Percentiles rank a stretch among this genome's conserved stretches.
Conservation (phyloP, 2,329 filamentous ascomycete species). For the Akanthomyces uredinophilus region DNA sequence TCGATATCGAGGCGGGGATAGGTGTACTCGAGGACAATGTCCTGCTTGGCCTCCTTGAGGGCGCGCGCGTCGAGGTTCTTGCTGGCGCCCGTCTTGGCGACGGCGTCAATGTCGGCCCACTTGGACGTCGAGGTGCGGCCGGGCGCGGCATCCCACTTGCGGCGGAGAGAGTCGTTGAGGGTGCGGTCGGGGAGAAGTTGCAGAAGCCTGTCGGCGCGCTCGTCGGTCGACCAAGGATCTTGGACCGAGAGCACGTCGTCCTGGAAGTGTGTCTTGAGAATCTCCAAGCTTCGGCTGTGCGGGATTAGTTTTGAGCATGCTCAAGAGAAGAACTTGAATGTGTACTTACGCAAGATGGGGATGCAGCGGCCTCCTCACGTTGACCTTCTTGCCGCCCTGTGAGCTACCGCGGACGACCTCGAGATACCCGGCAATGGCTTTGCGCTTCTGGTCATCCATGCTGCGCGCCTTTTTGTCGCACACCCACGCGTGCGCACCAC, state of each 20-base stretch:
- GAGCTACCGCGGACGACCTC: constrained; percentile 84
- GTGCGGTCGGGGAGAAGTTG: constrained; percentile 76
- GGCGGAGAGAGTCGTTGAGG: constrained; percentile 72
- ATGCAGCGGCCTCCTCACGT: constrained; percentile 77
- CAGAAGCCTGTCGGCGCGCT: constrained; percentile 72
- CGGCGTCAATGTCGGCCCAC: constrained; percentile 87
- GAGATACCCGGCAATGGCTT: constrained; percentile 81
- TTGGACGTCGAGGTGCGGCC: constrained; percentile 72
- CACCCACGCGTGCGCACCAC: constrained; percentile 97
- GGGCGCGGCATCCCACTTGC: constrained; percentile 86
- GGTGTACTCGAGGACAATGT: constrained; percentile 94
- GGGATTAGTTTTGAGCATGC: neutral
- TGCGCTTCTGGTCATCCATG: constrained; percentile 80
- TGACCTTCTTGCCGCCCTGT: constrained; percentile 82
- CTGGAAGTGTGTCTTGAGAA: constrained; percentile 80
- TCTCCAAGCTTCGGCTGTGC: constrained; percentile 70
- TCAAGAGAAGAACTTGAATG: no score
- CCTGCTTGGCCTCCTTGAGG: constrained; percentile 85
- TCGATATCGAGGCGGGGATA: constrained; percentile 96
- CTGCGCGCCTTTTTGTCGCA: constrained; percentile 82
- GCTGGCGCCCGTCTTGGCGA: constrained; percentile 72
- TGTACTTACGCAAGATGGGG: constrained; percentile 69
- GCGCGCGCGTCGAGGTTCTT: constrained; percentile 67
- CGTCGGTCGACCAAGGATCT: constrained; percentile 72
- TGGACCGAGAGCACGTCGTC: constrained; percentile 76